A percentile compares a stretch with the other conserved stretches of the same genome.
These are phyloP conservation scores for Tetracladium setigerum DNA, from an alignment of 495 filamentous ascomycete species.

Conservation along the genomic window DNA sequence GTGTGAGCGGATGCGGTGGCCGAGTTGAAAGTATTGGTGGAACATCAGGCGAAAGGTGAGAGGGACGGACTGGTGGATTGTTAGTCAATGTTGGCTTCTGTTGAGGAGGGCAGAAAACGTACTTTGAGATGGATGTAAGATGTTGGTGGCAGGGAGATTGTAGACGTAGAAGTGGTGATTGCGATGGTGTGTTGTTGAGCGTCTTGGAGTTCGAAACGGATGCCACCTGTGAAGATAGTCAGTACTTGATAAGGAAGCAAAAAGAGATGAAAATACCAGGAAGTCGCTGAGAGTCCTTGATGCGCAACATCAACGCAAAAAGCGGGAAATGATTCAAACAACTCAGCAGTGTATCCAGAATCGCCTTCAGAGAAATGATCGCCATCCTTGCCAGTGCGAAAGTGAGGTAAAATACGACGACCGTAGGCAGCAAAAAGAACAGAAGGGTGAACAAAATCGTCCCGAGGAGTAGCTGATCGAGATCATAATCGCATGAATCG, in stretches of 20 bases:
- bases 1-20: slow-evolving; percentile 85
- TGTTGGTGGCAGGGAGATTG: slow-evolving; percentile 34
- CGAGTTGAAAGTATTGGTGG: slow-evolving; percentile 93
- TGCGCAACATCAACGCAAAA: slow-evolving; percentile 91
- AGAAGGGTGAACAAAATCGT: slow-evolving; percentile 95
- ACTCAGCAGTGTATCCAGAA: slow-evolving; percentile 82
- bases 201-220: slow-evolving; percentile 85
- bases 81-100: not conserved
- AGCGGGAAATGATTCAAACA: slow-evolving; percentile 97
- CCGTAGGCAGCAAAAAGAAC: slow-evolving; percentile 91
- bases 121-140: slow-evolving; percentile 81
- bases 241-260: not conserved
- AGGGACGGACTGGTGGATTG: slow-evolving; percentile 61
- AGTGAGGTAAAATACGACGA: slow-evolving; percentile 92
- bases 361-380: slow-evolving; percentile 86
- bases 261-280: slow-evolving; percentile 50
- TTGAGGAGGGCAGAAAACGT: slow-evolving; percentile 7
- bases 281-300: slow-evolving; percentile 86
- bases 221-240: slow-evolving; percentile 50
- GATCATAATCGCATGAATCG: slow-evolving; percentile 97
- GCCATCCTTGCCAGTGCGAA: slow-evolving; percentile 92
- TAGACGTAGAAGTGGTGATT: slow-evolving; percentile 19
- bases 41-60: slow-evolving; percentile 90
- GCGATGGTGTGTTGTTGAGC: slow-evolving; percentile 33
- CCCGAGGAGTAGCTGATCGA: slow-evolving; percentile 93